phyloP scores from a whole-genome alignment of 1,284 basidiomycete species.

The Tausonia pullulans region DNA sequence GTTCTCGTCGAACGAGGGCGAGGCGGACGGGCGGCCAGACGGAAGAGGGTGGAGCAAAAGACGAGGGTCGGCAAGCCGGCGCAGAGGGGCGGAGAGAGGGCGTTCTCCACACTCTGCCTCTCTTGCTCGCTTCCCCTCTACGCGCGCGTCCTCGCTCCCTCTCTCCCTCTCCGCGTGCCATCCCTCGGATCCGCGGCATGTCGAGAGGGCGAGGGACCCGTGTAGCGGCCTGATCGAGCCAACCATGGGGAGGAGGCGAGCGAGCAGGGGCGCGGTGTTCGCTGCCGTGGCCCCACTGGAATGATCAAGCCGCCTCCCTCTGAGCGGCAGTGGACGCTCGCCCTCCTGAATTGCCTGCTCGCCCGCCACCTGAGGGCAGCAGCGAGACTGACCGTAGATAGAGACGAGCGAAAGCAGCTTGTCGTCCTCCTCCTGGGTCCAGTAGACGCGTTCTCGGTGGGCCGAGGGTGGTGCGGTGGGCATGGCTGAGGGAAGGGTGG shows the following conservation, averaged over 20 bases:
- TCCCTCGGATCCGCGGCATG: neutral
- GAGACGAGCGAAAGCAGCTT: slow-evolving; percentile 13
- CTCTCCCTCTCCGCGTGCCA: no score
- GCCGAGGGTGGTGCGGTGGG: neutral
- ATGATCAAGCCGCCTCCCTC: neutral
- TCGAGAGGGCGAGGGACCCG: neutral
- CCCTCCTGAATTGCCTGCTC: neutral
- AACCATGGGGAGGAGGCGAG: neutral
- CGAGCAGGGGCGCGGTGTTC: no score
- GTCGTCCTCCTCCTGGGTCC: slow-evolving; percentile 16
- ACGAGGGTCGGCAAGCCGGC: neutral
- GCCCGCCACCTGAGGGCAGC: neutral
- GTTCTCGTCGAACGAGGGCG: neutral
- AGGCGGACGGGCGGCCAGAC: neutral
- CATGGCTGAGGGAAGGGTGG: no score
- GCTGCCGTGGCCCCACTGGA: no score
- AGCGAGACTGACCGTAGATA: slow-evolving; percentile 13
- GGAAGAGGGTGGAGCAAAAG: neutral
- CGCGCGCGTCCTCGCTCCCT: no score
- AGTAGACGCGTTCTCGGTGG: slow-evolving; percentile 16
- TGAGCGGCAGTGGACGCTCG: neutral
- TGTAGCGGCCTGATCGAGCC: neutral
- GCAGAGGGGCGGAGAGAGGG: neutral
- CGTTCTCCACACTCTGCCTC: neutral
- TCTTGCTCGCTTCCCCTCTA: neutral